Conservation (phyloP, 2,329 filamentous ascomycete genomes). For the Cladosporium sp. region DNA sequence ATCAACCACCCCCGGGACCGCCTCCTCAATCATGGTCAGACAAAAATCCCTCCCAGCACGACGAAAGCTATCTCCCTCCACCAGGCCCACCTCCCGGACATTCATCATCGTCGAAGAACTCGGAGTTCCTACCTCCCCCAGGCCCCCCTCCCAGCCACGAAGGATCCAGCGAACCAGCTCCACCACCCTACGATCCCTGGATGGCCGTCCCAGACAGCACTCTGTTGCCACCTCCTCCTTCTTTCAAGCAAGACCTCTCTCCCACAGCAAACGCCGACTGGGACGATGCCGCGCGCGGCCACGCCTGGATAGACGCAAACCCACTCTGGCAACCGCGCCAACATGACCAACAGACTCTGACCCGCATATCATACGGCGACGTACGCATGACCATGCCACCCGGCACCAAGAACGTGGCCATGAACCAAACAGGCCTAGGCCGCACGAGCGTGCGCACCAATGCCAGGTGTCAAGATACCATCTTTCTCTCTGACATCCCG, state of each 20-base stretch:
- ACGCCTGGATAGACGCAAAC: constrained; percentile 60
- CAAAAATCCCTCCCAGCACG: constrained; percentile 15
- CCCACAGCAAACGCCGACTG: constrained; percentile 65
- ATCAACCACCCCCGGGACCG: constrained; percentile 28
- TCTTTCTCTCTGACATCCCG: constrained; percentile 63
- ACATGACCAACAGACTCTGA: constrained; percentile 35
- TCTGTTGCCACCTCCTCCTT: constrained; percentile 67
- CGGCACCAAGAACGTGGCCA: constrained; percentile 38
- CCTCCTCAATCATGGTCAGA: constrained; percentile 22
- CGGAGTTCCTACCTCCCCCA: constrained; percentile 27
- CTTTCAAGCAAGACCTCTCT: constrained; percentile 60
- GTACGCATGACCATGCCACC: constrained; percentile 44
- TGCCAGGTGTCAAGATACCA: constrained; percentile 52
- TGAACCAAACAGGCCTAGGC: constrained; percentile 46
- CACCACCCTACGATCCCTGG: constrained; percentile 66
- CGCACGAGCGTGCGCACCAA: constrained; percentile 40
- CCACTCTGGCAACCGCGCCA: constrained; percentile 52
- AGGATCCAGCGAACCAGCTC: constrained; percentile 31
- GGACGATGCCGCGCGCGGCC: constrained; percentile 59
- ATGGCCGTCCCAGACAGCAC: constrained; percentile 67
- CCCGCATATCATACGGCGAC: constrained; percentile 45
- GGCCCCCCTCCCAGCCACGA: constrained; percentile 15
- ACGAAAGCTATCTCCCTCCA: constrained; percentile 15
- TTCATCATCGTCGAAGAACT: constrained; percentile 31
- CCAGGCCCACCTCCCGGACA: constrained; percentile 23